phyloP scores from a whole-genome alignment of 2,329 filamentous ascomycete genomes.

The Triangularia setosa region DNA sequence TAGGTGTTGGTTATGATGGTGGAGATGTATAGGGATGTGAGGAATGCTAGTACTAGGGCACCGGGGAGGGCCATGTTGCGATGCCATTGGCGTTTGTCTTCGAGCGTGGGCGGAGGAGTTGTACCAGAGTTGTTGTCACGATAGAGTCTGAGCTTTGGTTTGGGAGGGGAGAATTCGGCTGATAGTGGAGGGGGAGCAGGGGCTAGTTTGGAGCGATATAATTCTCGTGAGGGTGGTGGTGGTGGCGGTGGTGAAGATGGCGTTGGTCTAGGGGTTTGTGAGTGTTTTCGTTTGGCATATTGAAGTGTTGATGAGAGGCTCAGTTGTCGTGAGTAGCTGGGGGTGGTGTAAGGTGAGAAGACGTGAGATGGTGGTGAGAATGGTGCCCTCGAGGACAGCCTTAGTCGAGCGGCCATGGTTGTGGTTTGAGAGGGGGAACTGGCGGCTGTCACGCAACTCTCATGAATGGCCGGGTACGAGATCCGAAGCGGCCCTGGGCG shows the following conservation, averaged over 20 bases:
- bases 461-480: background rate
- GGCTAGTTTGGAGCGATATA: background rate
- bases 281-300: background rate
- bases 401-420: conserved; percentile 12
- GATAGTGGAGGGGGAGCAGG: conserved; percentile 1
- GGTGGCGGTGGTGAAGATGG: background rate
- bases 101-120: background rate
- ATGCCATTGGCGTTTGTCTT: conserved; percentile 33
- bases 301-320: conserved; percentile 8
- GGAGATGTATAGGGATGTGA: conserved; percentile 46
- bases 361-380: background rate
- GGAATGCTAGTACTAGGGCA: conserved; percentile 42
- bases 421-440: background rate
- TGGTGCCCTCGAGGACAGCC: conserved; percentile 2
- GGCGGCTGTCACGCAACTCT: background rate
- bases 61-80: conserved; percentile 44
- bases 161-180: conserved; percentile 7
- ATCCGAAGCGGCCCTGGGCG: background rate
- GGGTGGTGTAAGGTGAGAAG: background rate
- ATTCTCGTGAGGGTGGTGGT: background rate
- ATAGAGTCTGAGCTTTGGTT: background rate
- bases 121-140: background rate
- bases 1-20: conserved; percentile 35
- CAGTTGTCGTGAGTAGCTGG: conserved; percentile 3
- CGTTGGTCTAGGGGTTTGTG: background rate